Evolutionary conservation across 2,329 filamentous ascomycete genomes (phyloP).

Genomic region (Lecanosticta acicola): DNA sequence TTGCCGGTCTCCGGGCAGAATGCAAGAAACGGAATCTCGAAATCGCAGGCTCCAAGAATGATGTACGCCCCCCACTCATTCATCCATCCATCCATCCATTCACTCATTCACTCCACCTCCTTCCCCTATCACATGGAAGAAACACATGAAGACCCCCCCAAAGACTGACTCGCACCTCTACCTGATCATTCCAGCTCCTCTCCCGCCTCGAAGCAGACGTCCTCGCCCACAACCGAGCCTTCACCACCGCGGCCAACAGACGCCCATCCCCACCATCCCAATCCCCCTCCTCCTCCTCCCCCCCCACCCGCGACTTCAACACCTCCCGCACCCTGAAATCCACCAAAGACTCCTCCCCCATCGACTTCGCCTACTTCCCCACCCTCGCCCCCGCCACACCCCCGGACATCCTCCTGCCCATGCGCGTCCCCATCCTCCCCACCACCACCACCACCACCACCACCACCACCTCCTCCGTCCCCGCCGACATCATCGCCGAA

Average conservation of each 20-base stretch:
- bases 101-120: constrained; percentile 1
- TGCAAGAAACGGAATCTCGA: constrained; percentile 47
- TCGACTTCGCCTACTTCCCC: constrained; percentile 60
- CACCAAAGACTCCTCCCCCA: constrained; percentile 54
- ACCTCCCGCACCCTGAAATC: constrained; percentile 53
- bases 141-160: too few species aligned
- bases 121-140: constrained; percentile 5
- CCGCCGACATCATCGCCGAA: too few species aligned
- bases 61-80: constrained; percentile 38
- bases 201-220: constrained; percentile 51
- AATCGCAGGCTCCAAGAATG: constrained; percentile 43
- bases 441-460: constrained; percentile 7
- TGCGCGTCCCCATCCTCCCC: constrained; percentile 31
- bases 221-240: constrained; percentile 47
- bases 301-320: constrained; percentile 52
- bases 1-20: constrained; percentile 48
- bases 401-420: constrained; percentile 16
- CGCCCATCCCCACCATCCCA: constrained; percentile 27
- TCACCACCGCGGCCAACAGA: constrained; percentile 49
- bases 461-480: neutral
- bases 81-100: too few species aligned
- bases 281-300: neutral
- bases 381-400: constrained; percentile 25
- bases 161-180: too few species aligned
- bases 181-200: constrained; percentile 45